phyloP scores from a whole-genome alignment of 2,329 filamentous ascomycete species.

The Alternaria postmessia region DNA sequence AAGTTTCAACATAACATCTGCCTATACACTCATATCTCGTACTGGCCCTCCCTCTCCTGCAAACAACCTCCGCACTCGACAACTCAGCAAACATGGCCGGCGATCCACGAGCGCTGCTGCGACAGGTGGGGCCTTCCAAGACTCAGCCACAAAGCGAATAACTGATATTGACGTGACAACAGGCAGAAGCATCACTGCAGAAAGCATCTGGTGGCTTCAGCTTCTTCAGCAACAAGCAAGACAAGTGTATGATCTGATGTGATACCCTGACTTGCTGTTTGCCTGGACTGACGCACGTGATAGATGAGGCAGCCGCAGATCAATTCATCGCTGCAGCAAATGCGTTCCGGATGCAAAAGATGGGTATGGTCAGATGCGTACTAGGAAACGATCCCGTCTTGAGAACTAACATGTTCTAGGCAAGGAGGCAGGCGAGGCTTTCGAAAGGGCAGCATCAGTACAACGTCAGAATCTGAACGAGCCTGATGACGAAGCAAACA shows the following conservation, averaged over 20 bases:
- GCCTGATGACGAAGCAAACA: constrained; percentile 90
- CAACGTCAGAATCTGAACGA: constrained; percentile 85
- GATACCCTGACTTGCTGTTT: too few species aligned
- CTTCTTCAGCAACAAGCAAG: constrained; percentile 84
- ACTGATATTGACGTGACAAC: constrained; percentile 40
- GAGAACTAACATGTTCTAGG: constrained; percentile 59
- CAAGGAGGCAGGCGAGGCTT: constrained; percentile 84
- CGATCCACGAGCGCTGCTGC: constrained; percentile 48
- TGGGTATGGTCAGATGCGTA: constrained; percentile 63
- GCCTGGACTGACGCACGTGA: constrained; percentile 36
- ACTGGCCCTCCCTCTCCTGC: background rate
- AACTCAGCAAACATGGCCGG: constrained; percentile 44
- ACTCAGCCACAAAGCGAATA: constrained; percentile 42
- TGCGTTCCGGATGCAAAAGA: constrained; percentile 86
- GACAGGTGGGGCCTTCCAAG: constrained; percentile 46
- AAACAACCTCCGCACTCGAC: background rate
- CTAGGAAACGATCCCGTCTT: background rate
- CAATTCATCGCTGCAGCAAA: constrained; percentile 89
- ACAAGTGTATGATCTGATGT: constrained; percentile 72
- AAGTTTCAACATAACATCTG: constrained; percentile 22
- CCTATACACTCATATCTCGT: constrained; percentile 14
- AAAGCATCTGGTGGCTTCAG: constrained; percentile 83
- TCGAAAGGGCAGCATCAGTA: constrained; percentile 83
- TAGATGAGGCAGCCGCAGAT: constrained; percentile 81
- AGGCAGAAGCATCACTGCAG: constrained; percentile 87